Conservation (phyloP, 1,139 yeast genomes). For the Hemisphaericaspora subhashii region DNA sequence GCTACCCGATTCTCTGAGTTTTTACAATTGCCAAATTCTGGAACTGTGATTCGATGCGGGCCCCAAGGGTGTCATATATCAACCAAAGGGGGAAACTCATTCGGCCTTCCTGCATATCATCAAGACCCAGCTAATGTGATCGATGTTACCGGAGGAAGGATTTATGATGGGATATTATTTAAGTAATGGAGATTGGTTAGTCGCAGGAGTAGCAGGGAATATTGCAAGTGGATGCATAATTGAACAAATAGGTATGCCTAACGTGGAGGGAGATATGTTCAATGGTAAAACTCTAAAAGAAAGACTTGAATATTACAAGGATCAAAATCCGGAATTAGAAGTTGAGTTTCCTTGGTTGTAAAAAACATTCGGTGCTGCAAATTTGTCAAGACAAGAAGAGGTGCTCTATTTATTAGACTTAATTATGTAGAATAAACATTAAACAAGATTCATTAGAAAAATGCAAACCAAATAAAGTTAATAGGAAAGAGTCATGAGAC, state of each 20-base stretch:
- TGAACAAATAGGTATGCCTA: constrained; percentile 77
- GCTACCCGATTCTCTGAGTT: constrained; percentile 42
- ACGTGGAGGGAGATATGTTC: constrained; percentile 41
- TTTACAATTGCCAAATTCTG: constrained; percentile 40
- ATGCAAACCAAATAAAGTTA: no score
- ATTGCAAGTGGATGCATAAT: constrained; percentile 78
- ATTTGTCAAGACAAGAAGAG: background rate
- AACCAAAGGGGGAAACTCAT: constrained; percentile 11
- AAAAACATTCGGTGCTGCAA: background rate
- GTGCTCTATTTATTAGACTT: no score
- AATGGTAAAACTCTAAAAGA: constrained; percentile 44
- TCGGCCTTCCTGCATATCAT: constrained; percentile 76
- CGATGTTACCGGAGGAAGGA: constrained; percentile 96
- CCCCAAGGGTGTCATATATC: constrained; percentile 54
- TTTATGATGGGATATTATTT: constrained; percentile 61
- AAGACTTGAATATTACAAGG: constrained; percentile 29
- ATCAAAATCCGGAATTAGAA: constrained; percentile 10
- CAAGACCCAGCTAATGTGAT: constrained; percentile 49
- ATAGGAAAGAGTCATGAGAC: no score
- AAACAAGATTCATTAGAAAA: no score
- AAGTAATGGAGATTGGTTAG: constrained; percentile 46
- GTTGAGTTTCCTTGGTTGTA: constrained; percentile 7
- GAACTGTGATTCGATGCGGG: constrained; percentile 71
- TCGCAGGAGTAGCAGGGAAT: constrained; percentile 68
- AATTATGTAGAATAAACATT: no score